Evolutionary conservation across 306 rosid genomes (phyloP), one percentile per base, ranked within the genome.

Genomic region (Cercis canadensis): DNA sequence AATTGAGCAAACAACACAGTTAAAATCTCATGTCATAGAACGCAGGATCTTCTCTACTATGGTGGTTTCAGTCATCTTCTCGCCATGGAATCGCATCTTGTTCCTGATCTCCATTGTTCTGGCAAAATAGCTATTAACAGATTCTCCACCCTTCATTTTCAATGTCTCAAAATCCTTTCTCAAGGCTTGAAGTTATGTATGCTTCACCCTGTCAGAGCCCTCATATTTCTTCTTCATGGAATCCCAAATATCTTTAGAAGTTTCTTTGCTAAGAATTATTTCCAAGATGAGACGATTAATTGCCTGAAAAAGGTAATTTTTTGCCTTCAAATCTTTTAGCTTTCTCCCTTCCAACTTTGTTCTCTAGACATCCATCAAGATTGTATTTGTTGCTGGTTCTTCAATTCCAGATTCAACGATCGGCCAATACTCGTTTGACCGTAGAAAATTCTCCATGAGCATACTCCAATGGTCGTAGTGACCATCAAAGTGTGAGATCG

Each of bases 181-280:
- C 29, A 24, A 24, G 29, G 53, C 52, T 21, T 44, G 51, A 62
- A 62, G 68, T 12, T 40, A 53, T 21, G 56, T 54, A 24, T 3
- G 24, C 32, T 56, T 53, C 15, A 54, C 64, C 17, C 64, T 69
- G 19, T 53, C 43, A 69, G 39, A 55, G 9, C 53, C 67, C 39
- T 62, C 11, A 6, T 37, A 60, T 60, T 60, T 60, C 14, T 16
- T 18, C 29, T 68, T 53, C 74, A 68, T 68, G 14, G 64, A 15
- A 0, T 39, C 74, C 74, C 55, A 56, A 13, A 56, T 40, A 4
- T 69, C 12, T 24, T 69, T 69, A 10, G 65, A 4, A 21, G 65
- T 69, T 13, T 56, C 65, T 54, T 69, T 69, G 13, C 54, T 7
- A 8, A 55, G 15, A 40, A 69, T 69, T 19, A 31, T 69, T 36